phyloP scores from a whole-genome alignment of 495 filamentous ascomycete species.

The Xylaria grammica region DNA sequence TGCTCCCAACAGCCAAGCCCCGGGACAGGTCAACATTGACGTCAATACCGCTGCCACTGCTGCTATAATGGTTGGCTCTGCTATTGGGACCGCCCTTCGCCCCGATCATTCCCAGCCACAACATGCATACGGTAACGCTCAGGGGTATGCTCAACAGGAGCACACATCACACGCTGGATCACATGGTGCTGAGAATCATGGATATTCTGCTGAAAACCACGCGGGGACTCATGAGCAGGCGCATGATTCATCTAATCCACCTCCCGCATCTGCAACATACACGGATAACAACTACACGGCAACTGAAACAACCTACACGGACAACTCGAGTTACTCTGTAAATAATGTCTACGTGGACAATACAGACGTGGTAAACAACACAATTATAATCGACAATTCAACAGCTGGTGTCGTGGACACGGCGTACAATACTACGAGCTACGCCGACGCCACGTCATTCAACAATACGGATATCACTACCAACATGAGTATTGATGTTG shows the following conservation, averaged over 20 bases:
- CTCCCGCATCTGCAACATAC: conserved; percentile 9
- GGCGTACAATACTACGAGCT: conserved; percentile 21
- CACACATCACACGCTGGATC: conserved; percentile 15
- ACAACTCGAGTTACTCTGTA: conserved; percentile 21
- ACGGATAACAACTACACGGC: conserved; percentile 20
- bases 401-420: conserved; percentile 9
- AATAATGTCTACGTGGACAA: conserved; percentile 11
- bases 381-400: conserved; percentile 15
- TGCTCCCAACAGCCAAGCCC: background rate
- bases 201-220: conserved; percentile 18
- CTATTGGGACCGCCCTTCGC: conserved; percentile 13
- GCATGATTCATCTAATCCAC: conserved; percentile 20
- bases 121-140: conserved; percentile 12
- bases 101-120: conserved; percentile 16
- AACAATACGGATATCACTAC: conserved; percentile 11
- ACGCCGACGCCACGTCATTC: conserved; percentile 8
- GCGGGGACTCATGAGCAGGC: conserved; percentile 18
- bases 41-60: background rate
- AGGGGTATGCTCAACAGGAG: conserved; percentile 18
- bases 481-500: conserved; percentile 1
- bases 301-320: conserved; percentile 16
- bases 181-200: conserved; percentile 10
- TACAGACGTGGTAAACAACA: conserved; percentile 16
- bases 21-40: conserved; percentile 1
- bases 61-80: conserved; percentile 13